Conservation (phyloP, 108 stramenopile species). For the Conticribra weissflogii region DNA sequence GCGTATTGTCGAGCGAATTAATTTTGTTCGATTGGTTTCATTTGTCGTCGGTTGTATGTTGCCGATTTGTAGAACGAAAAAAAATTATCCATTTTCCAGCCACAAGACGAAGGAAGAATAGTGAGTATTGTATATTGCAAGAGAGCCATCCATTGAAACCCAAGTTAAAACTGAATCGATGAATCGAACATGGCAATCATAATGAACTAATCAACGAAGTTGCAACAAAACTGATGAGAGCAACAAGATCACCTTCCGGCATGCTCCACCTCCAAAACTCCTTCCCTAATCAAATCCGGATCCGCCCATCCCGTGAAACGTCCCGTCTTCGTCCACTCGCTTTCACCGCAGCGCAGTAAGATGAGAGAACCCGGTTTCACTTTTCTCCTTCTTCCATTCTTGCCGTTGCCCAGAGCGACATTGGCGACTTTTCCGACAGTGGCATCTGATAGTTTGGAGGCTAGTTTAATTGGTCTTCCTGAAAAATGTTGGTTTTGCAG, state of each 20-base stretch:
- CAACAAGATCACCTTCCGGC: constrained; percentile 48
- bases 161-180: too few species aligned
- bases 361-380: constrained; percentile 58
- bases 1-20: not conserved
- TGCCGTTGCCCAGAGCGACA: too few species aligned
- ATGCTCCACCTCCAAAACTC: constrained; percentile 54
- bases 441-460: not conserved
- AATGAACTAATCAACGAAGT: constrained; percentile 5
- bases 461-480: constrained; percentile 2
- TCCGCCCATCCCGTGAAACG: constrained; percentile 75
- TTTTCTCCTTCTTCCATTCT: too few species aligned
- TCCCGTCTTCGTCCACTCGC: constrained; percentile 50
- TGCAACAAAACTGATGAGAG: too few species aligned
- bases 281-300: constrained; percentile 53
- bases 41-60: too few species aligned
- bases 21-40: not conserved
- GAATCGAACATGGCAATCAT: not conserved
- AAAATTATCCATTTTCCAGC: too few species aligned
- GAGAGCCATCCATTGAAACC: too few species aligned
- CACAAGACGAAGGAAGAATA: too few species aligned
- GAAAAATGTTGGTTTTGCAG: too few species aligned
- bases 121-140: too few species aligned
- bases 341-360: constrained; percentile 58
- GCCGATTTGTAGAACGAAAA: too few species aligned
- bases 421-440: constrained; percentile 1